Percentiles rank a stretch among this genome's conserved stretches.
Evolutionary conservation across 345 rosid genomes (phyloP).

Genomic region (Arabidopsis arenosa): DNA sequence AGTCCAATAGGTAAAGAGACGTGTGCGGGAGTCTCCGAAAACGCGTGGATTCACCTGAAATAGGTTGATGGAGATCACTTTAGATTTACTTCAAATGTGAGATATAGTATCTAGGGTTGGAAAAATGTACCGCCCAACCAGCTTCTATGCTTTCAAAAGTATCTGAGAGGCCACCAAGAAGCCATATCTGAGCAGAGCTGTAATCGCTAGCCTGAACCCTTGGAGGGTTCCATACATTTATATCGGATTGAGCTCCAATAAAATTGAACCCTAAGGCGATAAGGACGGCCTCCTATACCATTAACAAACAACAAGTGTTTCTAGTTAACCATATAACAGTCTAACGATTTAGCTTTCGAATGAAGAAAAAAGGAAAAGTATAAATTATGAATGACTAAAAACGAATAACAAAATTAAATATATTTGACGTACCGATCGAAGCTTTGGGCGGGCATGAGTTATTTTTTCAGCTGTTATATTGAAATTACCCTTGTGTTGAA

Average conservation of each 20-base stretch:
- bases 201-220: constrained; percentile 43
- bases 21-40: constrained; percentile 44
- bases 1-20: constrained; percentile 47
- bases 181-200: constrained; percentile 57
- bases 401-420: background rate
- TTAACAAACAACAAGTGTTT: background rate
- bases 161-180: constrained; percentile 42
- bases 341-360: background rate
- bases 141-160: constrained; percentile 52
- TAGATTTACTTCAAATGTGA: background rate
- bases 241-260: constrained; percentile 50
- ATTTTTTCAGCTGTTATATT: background rate
- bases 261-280: constrained; percentile 46
- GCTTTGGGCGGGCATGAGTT: background rate
- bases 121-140: constrained; percentile 55
- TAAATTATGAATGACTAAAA: background rate
- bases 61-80: background rate
- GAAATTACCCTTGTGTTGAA: constrained; percentile 10
- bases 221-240: constrained; percentile 63
- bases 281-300: constrained; percentile 49
- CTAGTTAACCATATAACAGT: background rate
- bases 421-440: constrained; percentile 47
- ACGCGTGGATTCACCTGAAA: constrained; percentile 42
- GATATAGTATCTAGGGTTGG: background rate
- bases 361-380: background rate